phyloP scores from a whole-genome alignment of 345 rosid genomes.

The Eucalyptus sp. region DNA sequence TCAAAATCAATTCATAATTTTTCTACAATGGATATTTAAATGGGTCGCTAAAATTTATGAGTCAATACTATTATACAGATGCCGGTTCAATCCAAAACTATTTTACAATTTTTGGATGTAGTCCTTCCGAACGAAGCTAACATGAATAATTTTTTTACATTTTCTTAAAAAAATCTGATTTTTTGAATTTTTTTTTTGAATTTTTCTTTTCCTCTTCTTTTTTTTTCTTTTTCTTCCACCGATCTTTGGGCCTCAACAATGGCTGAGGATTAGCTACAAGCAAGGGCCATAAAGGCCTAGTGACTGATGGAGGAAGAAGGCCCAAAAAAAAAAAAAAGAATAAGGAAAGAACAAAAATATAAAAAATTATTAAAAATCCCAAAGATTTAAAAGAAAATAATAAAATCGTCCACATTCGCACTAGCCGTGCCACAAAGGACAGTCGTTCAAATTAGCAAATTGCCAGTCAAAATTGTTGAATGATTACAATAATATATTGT shows the following conservation, averaged over 20 bases:
- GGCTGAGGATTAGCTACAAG: neutral
- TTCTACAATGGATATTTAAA: neutral
- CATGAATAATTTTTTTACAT: neutral
- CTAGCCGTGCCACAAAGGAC: rapidly evolving
- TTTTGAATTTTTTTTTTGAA: neutral
- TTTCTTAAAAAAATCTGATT: neutral
- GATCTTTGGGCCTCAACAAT: neutral
- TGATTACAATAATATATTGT: neutral
- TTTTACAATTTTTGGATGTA: neutral
- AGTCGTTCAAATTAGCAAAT: neutral
- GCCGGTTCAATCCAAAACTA: neutral
- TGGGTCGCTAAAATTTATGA: neutral
- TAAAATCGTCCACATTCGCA: neutral
- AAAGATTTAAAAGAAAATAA: neutral
- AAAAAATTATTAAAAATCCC: neutral
- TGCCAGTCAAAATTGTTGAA: neutral
- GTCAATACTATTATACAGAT: neutral
- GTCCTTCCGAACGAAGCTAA: neutral
- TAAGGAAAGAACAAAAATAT: neutral
- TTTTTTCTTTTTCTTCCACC: neutral
- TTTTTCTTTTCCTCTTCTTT: neutral
- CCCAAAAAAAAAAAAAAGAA: neutral
- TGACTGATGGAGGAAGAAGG: neutral
- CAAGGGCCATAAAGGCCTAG: neutral
- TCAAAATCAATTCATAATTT: neutral